Base-by-base conservation (phyloP, 1,284 basidiomycete genomes). In the Lentinula novae-zelandiae region DNA sequence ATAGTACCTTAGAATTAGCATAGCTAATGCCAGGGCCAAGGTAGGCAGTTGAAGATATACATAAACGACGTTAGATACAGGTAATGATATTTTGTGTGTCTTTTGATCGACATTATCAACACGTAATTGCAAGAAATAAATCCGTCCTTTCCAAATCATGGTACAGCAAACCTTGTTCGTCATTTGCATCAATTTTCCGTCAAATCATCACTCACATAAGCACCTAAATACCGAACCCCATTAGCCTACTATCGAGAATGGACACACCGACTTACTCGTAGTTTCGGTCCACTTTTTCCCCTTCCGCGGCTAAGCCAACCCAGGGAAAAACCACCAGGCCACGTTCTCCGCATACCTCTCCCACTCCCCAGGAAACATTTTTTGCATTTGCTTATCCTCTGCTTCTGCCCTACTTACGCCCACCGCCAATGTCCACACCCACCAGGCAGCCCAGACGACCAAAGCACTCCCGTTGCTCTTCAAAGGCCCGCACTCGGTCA, bases 301-400 rank as follows among this genome's bases (percentile, higher is more conserved):
- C 27, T 13, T 33, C 31, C 49, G 31, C 22, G 13, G 9, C 40
- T 49, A 64, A 27, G 33, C 50, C 34, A 76, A 64, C 3, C 82
- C 82, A 33, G 83, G 83, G 65, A 83, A 69, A 67, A 84, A 84
- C 83, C 83, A 84, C 72, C 72, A 80, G 27, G 68, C 75, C 17
- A 84, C 84, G 31, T 68, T 67, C 13, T 64, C 67, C 27, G 81
- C 80, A 64, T 83, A 85, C 15, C 63, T 65, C 5, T 82, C 79
- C 83, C 83, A 85, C 64, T 83, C 76, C 13, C 70, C 67, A 44
- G 75, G 74, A 63, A 85, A 85, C 57, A 76, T 60, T 65, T 80
- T 78, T 60, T 69, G 70, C 71, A 85, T 78, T 67, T 83, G 78
- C 49, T 70, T 73, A 64, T 85, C 83, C 71, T 85, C 83, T 12